These are phyloP conservation scores for Starmerella davenportii DNA, from an alignment of 805 yeast genomes.

Conservation along the genomic window DNA sequence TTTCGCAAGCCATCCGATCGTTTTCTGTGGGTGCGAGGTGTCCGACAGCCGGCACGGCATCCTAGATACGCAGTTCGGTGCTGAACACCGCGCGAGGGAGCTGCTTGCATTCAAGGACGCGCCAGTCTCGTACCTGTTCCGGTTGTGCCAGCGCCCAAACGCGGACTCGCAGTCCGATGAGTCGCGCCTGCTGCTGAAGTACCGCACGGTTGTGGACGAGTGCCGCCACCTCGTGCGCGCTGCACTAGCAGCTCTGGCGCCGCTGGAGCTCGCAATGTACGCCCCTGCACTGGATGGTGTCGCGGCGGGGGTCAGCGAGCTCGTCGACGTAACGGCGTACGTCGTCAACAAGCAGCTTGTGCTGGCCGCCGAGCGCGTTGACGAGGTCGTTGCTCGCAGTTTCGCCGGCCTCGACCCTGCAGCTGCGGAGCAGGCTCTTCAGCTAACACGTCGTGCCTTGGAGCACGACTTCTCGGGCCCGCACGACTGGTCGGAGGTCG, in stretches of 20 bases:
- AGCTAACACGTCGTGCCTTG: background rate
- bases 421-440: constrained; percentile 5
- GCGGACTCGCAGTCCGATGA: constrained; percentile 5
- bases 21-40: constrained; percentile 32
- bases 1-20: constrained; percentile 36
- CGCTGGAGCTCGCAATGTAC: background rate
- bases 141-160: constrained; percentile 20
- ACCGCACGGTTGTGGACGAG: constrained; percentile 13
- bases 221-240: constrained; percentile 14
- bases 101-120: constrained; percentile 51
- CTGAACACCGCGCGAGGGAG: constrained; percentile 5
- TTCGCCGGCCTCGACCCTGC: constrained; percentile 11
- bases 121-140: constrained; percentile 44
- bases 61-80: constrained; percentile 10
- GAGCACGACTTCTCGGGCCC: background rate
- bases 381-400: constrained; percentile 7
- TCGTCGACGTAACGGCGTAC: background rate
- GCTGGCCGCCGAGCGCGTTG: background rate
- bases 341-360: background rate
- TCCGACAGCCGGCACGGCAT: constrained; percentile 19
- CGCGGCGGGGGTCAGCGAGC: background rate
- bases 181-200: constrained; percentile 10
- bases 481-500: constrained; percentile 1
- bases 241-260: background rate
- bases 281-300: background rate